phyloP scores from a whole-genome alignment of 2,329 filamentous ascomycete species.

The Colletotrichum destructivum region DNA sequence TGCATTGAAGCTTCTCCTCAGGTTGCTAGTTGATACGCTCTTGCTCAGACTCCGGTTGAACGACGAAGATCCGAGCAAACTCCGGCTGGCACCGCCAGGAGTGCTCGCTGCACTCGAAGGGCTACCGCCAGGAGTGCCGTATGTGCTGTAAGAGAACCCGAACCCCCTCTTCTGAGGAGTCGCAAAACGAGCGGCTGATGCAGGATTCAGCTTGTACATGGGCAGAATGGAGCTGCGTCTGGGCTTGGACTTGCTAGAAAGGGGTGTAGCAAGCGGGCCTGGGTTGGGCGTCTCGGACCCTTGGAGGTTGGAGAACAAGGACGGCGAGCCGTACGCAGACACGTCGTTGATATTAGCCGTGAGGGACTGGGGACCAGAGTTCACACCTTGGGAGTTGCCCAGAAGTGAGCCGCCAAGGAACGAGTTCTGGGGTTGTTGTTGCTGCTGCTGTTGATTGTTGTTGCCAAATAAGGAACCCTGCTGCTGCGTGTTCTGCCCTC shows the following conservation, averaged over 20 bases:
- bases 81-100: constrained; percentile 77
- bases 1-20: constrained; percentile 84
- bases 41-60: constrained; percentile 82
- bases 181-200: constrained; percentile 82
- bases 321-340: constrained; percentile 92
- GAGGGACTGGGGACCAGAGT: constrained; percentile 68
- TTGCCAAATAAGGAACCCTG: constrained; percentile 63
- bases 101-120: constrained; percentile 78
- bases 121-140: constrained; percentile 83
- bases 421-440: constrained; percentile 61
- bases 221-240: constrained; percentile 86
- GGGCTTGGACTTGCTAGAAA: constrained; percentile 81
- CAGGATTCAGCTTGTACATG: constrained; percentile 88
- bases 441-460: constrained; percentile 65
- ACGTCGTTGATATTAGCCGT: constrained; percentile 85
- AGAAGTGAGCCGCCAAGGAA: constrained; percentile 71
- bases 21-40: constrained; percentile 89
- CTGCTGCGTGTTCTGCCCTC: constrained; percentile 62
- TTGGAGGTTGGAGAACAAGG: constrained; percentile 84
- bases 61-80: constrained; percentile 74
- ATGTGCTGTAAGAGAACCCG: constrained; percentile 94
- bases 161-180: constrained; percentile 91
- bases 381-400: constrained; percentile 65
- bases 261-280: constrained; percentile 91
- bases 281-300: constrained; percentile 77